Percentiles rank a stretch among this genome's conserved stretches.
Conservation (phyloP, 257 asterid species). For the Solanum dulcamara region DNA sequence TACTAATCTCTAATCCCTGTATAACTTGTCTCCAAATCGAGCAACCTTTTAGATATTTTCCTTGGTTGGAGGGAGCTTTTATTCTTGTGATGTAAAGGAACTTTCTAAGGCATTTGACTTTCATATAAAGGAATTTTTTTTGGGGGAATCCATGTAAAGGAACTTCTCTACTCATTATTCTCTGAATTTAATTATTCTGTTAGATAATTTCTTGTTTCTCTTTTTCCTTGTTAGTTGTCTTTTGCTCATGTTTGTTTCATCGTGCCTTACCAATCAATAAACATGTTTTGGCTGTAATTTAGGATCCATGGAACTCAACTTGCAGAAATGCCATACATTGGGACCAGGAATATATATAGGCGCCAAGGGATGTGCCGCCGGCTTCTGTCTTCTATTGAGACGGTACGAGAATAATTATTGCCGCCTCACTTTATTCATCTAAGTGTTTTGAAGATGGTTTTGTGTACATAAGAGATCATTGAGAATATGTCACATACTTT, state of each 20-base stretch:
- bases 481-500: neutral
- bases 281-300: constrained; percentile 2
- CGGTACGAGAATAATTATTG: constrained; percentile 23
- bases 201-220: neutral
- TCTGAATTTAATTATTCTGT: neutral
- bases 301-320: constrained; percentile 83
- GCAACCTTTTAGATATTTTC: neutral
- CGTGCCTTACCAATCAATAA: neutral
- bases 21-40: neutral
- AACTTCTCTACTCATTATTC: neutral
- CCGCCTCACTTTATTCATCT: neutral
- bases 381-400: constrained; percentile 71
- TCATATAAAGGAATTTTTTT: neutral
- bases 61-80: neutral
- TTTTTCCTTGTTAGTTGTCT: neutral
- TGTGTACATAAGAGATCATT: neutral
- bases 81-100: neutral
- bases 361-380: constrained; percentile 99
- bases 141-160: neutral
- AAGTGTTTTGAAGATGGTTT: neutral
- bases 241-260: neutral
- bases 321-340: constrained; percentile 99
- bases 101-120: neutral
- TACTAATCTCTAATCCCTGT: neutral
- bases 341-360: constrained; percentile 78